phyloP scores from a whole-genome alignment of 2,329 filamentous ascomycete species.

The Didymella glomerata region DNA sequence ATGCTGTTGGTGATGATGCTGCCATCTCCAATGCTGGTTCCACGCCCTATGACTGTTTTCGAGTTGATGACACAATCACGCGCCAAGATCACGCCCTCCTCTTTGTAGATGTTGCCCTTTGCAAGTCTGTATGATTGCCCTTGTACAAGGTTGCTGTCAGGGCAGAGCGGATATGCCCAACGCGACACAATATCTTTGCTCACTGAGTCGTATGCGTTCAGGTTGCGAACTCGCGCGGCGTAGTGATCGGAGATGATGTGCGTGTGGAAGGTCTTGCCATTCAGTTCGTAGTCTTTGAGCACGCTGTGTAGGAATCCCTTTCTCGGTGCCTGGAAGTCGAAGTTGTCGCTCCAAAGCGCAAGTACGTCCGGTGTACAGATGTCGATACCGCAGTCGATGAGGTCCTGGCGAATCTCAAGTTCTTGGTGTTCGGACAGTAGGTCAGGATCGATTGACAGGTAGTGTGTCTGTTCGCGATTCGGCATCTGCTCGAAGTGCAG shows the following conservation, averaged over 20 bases:
- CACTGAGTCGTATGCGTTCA: slow-evolving; percentile 89
- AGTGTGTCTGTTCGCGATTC: slow-evolving; percentile 70
- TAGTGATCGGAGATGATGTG: slow-evolving; percentile 86
- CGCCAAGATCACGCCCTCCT: slow-evolving; percentile 77
- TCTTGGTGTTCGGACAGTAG: slow-evolving; percentile 77
- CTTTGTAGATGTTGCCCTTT: slow-evolving; percentile 76
- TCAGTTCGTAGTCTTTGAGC: slow-evolving; percentile 94
- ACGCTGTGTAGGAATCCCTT: slow-evolving; percentile 91
- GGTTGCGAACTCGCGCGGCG: slow-evolving; percentile 82
- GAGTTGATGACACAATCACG: slow-evolving; percentile 74
- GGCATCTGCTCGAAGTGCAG: slow-evolving; percentile 94
- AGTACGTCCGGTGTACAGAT: slow-evolving; percentile 97
- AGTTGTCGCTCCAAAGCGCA: slow-evolving; percentile 95
- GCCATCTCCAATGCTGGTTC: slow-evolving; percentile 76
- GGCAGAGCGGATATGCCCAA: slow-evolving; percentile 88
- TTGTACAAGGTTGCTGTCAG: slow-evolving; percentile 84
- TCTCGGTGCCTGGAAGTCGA: slow-evolving; percentile 91
- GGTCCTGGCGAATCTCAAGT: slow-evolving; percentile 82
- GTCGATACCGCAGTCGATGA: slow-evolving; percentile 94
- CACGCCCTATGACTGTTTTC: slow-evolving; percentile 77
- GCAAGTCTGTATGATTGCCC: slow-evolving; percentile 78
- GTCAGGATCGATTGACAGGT: slow-evolving; percentile 78
- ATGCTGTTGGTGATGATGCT: slow-evolving; percentile 77
- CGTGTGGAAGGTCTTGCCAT: slow-evolving; percentile 95
- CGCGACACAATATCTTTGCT: slow-evolving; percentile 84